Evolutionary conservation across 345 rosid genomes (phyloP).

Genomic region (Boechera divaricarpa): DNA sequence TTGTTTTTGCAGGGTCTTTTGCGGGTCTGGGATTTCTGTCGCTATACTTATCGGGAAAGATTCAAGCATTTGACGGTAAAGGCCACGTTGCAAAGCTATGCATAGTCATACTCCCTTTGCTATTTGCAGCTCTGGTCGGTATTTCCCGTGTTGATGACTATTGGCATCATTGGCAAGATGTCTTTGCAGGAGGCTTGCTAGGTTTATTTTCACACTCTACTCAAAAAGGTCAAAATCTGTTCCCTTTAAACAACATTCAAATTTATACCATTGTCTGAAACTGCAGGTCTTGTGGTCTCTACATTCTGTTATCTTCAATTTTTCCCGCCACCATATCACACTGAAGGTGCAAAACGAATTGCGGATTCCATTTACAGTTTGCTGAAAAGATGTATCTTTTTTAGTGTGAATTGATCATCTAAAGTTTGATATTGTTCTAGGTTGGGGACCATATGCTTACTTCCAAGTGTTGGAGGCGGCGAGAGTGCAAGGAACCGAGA

Average conservation of each 20-base stretch:
- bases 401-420: not conserved
- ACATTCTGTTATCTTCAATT: slow-evolving; percentile 78
- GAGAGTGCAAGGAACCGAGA: slow-evolving; percentile 33
- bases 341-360: slow-evolving; percentile 50
- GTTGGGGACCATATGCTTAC: slow-evolving; percentile 80
- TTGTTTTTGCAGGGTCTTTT: slow-evolving; percentile 62
- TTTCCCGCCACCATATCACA: slow-evolving; percentile 72
- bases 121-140: slow-evolving; percentile 70
- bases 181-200: slow-evolving; percentile 78
- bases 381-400: not conserved
- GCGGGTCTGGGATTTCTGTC: slow-evolving; percentile 68
- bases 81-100: slow-evolving; percentile 83
- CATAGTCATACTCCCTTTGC: slow-evolving; percentile 65
- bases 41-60: slow-evolving; percentile 71
- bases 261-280: not conserved
- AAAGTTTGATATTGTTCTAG: slow-evolving; percentile 39
- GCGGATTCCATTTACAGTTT: not conserved
- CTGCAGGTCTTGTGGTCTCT: slow-evolving; percentile 60
- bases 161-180: slow-evolving; percentile 92
- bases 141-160: slow-evolving; percentile 86
- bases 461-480: slow-evolving; percentile 59
- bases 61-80: slow-evolving; percentile 65
- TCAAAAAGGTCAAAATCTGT: slow-evolving; percentile 10
- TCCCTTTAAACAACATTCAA: not conserved
- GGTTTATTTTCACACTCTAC: slow-evolving; percentile 50